Base-by-base conservation (phyloP, 1,284 basidiomycete species). In the Ganoderma leucocontextum region DNA sequence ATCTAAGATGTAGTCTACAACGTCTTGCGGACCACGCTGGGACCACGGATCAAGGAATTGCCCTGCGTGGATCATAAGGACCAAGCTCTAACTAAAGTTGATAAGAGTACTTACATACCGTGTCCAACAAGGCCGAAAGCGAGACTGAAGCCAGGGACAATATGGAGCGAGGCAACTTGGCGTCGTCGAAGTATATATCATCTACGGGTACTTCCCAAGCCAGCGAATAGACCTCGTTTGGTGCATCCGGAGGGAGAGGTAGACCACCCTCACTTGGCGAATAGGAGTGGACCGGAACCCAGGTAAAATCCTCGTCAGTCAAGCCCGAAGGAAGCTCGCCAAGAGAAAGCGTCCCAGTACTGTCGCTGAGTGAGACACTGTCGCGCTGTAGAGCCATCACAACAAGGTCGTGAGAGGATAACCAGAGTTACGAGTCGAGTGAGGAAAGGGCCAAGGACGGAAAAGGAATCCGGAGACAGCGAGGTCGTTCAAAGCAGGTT, bases 171-270 rank as follows among this genome's bases (percentile, higher is more conserved):
- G 85, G 81, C 1, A 89, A 77, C 65, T 78, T 79, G 66, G 79
- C 73, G 12, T 85, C 87, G 71, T 89, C 85, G 25, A 90, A 81
- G 74, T 82, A 89, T 0, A 89, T 85, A 62, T 83, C 85, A 67
- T 88, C 87, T 13, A 89, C 70, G n/a, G 84, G 80, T 4, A n/a
- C n/a, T n/a, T n/a, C n/a, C n/a, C n/a, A n/a, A n/a, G n/a, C n/a
- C n/a, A n/a, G 70, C 13, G 80, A 78, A 52, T 79, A 81, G 4
- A 78, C 72, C 74, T 83, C 82, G 17, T 79, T 68, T 10, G 79
- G 78, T 25, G 80, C 78, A 41, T 76, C 75, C 3, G 74, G 66
- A 0, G 81, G 77, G 0, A 80, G 72, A 6, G 74, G 75, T 35
- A 83, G 72, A 0, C 83, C 83, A 8, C 81, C 82, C 65, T 84